Evolutionary conservation across 305 asterid genomes (phyloP).

Genomic region (Caryopteris hybrid): DNA sequence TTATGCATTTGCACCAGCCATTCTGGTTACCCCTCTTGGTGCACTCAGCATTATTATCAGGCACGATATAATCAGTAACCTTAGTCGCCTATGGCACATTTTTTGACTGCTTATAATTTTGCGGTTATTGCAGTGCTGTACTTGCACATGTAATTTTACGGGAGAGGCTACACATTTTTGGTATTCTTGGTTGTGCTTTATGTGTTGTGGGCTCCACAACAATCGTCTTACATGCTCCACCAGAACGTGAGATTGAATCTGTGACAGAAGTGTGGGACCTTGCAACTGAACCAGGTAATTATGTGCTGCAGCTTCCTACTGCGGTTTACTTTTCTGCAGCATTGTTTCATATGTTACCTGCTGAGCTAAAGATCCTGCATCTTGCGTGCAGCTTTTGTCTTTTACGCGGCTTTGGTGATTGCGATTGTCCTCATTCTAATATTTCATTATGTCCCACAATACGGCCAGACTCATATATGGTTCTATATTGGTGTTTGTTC

Average conservation of each 20-base stretch:
- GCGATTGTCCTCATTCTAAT: conserved; percentile 58
- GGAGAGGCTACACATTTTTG: conserved; percentile 86
- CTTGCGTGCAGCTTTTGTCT: conserved; percentile 72
- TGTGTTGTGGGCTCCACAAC: conserved; percentile 99
- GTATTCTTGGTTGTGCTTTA: conserved; percentile 94
- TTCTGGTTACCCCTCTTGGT: conserved; percentile 98
- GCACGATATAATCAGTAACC: conserved; percentile 36
- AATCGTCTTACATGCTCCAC: conserved; percentile 97
- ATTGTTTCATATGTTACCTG: conserved; percentile 7
- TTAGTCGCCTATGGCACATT: conserved; percentile 18
- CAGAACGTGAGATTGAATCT: conserved; percentile 90
- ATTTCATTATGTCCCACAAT: conserved; percentile 80
- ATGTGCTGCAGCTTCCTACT: background rate
- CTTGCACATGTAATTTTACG: conserved; percentile 90
- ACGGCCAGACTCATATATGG: conserved; percentile 96
- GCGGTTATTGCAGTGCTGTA: conserved; percentile 68
- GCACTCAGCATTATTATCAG: conserved; percentile 99
- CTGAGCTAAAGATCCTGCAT: conserved; percentile 25
- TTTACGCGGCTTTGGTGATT: conserved; percentile 74
- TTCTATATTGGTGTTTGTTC: conserved; percentile 95
- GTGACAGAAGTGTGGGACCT: conserved; percentile 95
- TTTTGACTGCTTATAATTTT: conserved; percentile 31
- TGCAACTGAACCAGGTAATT: conserved; percentile 94
- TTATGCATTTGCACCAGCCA: conserved; percentile 99
- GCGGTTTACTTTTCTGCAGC: conserved; percentile 4